phyloP scores from a whole-genome alignment of 1,284 basidiomycete species.

The Papiliotrema nemorosa region DNA sequence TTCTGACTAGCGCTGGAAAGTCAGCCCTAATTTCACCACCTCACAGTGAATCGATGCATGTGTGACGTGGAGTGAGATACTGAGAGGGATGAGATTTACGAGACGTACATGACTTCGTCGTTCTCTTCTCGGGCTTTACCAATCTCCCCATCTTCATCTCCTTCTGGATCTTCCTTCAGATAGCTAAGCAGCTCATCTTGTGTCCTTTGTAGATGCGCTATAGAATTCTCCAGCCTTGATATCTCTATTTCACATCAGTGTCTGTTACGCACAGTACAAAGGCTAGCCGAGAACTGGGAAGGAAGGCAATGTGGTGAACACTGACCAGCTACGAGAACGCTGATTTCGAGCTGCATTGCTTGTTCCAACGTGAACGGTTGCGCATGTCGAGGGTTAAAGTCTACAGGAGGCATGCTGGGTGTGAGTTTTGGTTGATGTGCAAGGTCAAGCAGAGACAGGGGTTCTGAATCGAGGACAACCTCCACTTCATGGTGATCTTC shows the following conservation, averaged over 20 bases:
- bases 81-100: background rate
- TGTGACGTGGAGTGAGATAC: background rate
- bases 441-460: background rate
- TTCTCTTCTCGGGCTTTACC: constrained; percentile 57
- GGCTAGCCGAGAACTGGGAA: background rate
- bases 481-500: background rate
- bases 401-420: constrained; percentile 9
- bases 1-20: constrained; percentile 31
- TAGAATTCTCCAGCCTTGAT: constrained; percentile 70
- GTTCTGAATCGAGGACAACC: background rate
- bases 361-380: constrained; percentile 73
- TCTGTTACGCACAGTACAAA: background rate
- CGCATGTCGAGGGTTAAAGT: constrained; percentile 59
- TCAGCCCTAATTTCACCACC: background rate
- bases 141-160: constrained; percentile 49
- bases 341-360: constrained; percentile 63
- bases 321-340: constrained; percentile 66
- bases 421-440: background rate
- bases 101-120: constrained; percentile 55
- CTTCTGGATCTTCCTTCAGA: constrained; percentile 50
- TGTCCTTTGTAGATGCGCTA: constrained; percentile 61
- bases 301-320: background rate
- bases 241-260: constrained; percentile 53
- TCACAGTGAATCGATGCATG: background rate
- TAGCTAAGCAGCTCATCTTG: constrained; percentile 60